Base-by-base conservation (phyloP, 257 asterid genomes). In the Solanum phureja region DNA sequence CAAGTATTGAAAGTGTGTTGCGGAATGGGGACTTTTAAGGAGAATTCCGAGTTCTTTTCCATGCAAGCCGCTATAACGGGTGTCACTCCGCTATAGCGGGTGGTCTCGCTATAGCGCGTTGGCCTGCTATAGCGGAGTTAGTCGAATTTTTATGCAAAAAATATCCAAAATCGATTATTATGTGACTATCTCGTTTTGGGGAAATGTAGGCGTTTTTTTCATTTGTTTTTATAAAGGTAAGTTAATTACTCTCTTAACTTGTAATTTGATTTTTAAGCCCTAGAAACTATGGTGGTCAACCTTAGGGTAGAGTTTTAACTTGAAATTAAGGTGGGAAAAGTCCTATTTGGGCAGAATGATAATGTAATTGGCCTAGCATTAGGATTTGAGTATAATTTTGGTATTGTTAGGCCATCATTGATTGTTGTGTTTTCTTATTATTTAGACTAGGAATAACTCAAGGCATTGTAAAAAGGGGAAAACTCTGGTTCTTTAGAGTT, bases 111-210 rank as follows among this genome's bases (percentile, higher is more conserved):
- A 52, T 16, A 52, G n/a, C 4, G 9, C 1, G 4, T 18, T 52
- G n/a, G 1, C 1, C 1, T 18, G 4, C 64, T 0, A 56, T 56
- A 56, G n/a, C 0, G 0, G 10, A 56, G n/a, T 56, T 6, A 0
- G 23, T 56, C n/a, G 2, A 18, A 1, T 56, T 56, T 56, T 56
- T 18, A 56, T 18, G n/a, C 0, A 2, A 1, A 18, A 52, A 18
- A 52, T 3, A 16, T 52, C 0, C 1, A 52, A 6, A 6, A 18
- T 6, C 0, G 2, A 52, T 52, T 3, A 52, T 18, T 52, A 52
- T 18, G 64, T 56, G n/a, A 18, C 64, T 56, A 56, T 18, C 1
- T 46, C 19, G 1, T 46, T 13, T 46, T 46, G 56, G 19, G 19
- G 56, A 18, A 52, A 8, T 52, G 1, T 52, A 10, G 62, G n/a